Evolutionary conservation across 2,329 filamentous ascomycete genomes (phyloP), one percentile per base, ranked within the genome.

Genomic region (Cercospora sp.): DNA sequence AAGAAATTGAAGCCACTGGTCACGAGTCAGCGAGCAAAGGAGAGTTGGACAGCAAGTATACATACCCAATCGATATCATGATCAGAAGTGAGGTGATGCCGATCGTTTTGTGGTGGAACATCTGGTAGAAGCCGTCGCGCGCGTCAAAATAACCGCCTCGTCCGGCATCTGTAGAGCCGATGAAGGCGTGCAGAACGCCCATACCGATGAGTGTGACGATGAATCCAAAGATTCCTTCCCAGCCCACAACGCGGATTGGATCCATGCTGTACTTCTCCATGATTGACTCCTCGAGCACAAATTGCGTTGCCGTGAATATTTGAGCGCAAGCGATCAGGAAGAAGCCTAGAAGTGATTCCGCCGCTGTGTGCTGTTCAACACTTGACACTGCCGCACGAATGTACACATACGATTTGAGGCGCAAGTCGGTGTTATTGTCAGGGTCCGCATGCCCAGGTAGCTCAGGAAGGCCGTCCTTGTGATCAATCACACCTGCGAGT

Each of bases 1-100:
- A 99, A 99, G 84, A 97, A 99, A 82, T 99, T 99, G 87, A 98
- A 99, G 64, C 94, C 94, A 71, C 93, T 96, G 70, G 34, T 34
- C 49, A 30, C 26, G 32, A 34, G 65, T 75, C 45, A 73, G 71
- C 34, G 24, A 69, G 37, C 59, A n/a, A 65, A 37, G 21, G 24
- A 37, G 61, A 51, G 32, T 8, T 30, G n/a, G 7, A 37, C n/a
- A n/a, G 18, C 24, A 49, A 51, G 2, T 37, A 21, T 9, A 60
- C 88, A 78, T 87, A 96, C 91, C 94, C 94, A 75, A 99, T 99
- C 76, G 93, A 97, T 73, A 99, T 86, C 95, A 99, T 99, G 79
- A 98, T 98, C 67, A 97, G 80, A 7, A 98, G 65, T 72, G 93
- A 97, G 24, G 92, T 92, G 3, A 94, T 74, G 32, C 90, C 87